Evolutionary conservation across 2,329 filamentous ascomycete species (phyloP).

Genomic region (Magnaporthales sp.): DNA sequence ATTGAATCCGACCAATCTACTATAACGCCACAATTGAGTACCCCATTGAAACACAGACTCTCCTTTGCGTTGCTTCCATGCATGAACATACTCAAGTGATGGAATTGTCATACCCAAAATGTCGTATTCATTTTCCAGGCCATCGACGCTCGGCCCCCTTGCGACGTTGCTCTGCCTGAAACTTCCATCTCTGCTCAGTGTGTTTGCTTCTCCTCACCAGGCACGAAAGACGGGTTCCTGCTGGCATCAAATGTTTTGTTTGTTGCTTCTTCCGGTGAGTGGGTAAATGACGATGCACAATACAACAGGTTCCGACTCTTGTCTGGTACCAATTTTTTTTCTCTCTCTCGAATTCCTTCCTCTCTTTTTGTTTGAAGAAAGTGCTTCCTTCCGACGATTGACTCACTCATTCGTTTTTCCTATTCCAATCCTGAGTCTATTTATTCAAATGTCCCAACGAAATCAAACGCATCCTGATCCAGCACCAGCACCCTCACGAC

Average conservation of each 20-base stretch:
- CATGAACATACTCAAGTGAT: neutral
- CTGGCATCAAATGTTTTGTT: neutral
- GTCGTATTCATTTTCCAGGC: neutral
- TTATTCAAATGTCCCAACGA: neutral
- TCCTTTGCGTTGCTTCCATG: neutral
- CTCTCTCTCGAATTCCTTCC: neutral
- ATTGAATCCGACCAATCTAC: neutral
- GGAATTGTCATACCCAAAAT: neutral
- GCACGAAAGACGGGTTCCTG: neutral
- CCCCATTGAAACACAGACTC: neutral
- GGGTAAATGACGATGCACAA: neutral
- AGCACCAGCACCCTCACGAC: too few relatives aligned
- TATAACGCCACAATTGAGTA: neutral
- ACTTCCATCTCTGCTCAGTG: neutral
- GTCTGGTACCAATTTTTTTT: neutral
- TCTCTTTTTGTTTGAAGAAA: neutral
- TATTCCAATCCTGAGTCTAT: neutral
- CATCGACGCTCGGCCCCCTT: neutral
- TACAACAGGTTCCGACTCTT: neutral
- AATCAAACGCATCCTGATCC: too few relatives aligned
- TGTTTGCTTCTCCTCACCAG: neutral
- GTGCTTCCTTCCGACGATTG: neutral
- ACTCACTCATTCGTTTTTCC: neutral
- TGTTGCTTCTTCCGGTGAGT: neutral
- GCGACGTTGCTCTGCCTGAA: neutral